Conservation (phyloP, 208 protist genomes). For the Lotmaria passim region DNA sequence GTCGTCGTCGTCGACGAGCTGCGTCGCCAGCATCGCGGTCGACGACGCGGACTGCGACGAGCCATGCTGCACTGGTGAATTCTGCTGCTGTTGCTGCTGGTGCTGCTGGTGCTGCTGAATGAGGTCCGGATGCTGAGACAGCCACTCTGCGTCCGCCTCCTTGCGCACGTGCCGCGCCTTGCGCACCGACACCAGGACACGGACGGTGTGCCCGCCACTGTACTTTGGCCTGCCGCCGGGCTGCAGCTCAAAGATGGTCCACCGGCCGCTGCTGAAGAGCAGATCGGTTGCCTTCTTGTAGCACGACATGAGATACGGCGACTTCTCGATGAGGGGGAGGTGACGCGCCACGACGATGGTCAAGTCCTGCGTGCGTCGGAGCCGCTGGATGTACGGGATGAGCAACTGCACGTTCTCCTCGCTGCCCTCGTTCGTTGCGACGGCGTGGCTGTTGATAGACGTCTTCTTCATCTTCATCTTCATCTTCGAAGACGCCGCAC, state of each 20-base stretch:
- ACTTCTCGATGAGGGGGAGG: slow-evolving; percentile 63
- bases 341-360: slow-evolving; percentile 72
- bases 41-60: not conserved
- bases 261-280: slow-evolving; percentile 78
- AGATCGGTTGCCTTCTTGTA: slow-evolving; percentile 68
- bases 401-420: slow-evolving; percentile 15
- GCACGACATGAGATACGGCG: slow-evolving; percentile 59
- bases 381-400: slow-evolving; percentile 71
- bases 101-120: slow-evolving; percentile 3
- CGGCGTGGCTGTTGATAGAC: not conserved
- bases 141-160: slow-evolving; percentile 33
- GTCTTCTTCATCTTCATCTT: not conserved
- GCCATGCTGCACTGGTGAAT: too few species aligned
- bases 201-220: slow-evolving; percentile 30
- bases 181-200: slow-evolving; percentile 64
- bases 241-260: slow-evolving; percentile 78
- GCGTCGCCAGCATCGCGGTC: not conserved
- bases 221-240: slow-evolving; percentile 56
- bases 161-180: slow-evolving; percentile 35
- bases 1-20: not conserved
- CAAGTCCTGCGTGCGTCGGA: slow-evolving; percentile 67
- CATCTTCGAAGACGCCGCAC: not conserved
- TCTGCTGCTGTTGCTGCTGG: not conserved
- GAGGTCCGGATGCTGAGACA: slow-evolving; percentile 20
- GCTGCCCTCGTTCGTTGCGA: not conserved